Conservation (phyloP, 768 basidiomycete genomes). For the Favolaschia claudopus region DNA sequence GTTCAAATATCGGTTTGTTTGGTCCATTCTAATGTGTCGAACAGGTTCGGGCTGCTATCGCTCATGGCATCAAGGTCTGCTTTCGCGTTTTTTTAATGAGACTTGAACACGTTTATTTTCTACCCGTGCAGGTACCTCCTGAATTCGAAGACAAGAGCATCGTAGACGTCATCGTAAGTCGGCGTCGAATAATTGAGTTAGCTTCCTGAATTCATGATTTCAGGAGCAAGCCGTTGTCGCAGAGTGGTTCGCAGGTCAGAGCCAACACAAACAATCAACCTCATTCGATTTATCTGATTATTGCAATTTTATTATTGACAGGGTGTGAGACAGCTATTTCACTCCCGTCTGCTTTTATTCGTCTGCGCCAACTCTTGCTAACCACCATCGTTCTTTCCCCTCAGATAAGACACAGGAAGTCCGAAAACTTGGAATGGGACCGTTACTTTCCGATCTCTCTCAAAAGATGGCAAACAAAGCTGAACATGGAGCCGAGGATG, state of each 20-base stretch:
- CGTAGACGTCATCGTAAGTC: constrained; percentile 63
- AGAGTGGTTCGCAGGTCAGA: constrained; percentile 78
- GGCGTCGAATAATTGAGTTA: background rate
- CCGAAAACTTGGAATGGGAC: constrained; percentile 79
- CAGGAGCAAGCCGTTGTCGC: constrained; percentile 77
- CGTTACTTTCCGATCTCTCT: constrained; percentile 70
- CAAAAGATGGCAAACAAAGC: constrained; percentile 68
- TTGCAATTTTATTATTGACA: constrained; percentile 29
- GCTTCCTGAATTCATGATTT: background rate
- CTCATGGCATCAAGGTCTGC: constrained; percentile 63
- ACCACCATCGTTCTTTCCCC: background rate
- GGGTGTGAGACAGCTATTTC: constrained; percentile 47
- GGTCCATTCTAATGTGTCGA: background rate
- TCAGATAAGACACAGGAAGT: constrained; percentile 80
- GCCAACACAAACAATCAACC: background rate
- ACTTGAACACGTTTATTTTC: background rate
- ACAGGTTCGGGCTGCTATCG: constrained; percentile 71
- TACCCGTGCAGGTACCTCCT: constrained; percentile 69
- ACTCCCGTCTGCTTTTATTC: constrained; percentile 18
- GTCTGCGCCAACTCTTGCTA: constrained; percentile 5
- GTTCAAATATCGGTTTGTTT: too few species aligned
- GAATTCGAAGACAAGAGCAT: constrained; percentile 74
- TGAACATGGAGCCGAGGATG: constrained; percentile 50
- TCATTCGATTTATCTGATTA: constrained; percentile 14
- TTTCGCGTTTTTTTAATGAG: background rate